phyloP scores from a whole-genome alignment of 2,329 filamentous ascomycete genomes.

The Arthrobotrys iridis region DNA sequence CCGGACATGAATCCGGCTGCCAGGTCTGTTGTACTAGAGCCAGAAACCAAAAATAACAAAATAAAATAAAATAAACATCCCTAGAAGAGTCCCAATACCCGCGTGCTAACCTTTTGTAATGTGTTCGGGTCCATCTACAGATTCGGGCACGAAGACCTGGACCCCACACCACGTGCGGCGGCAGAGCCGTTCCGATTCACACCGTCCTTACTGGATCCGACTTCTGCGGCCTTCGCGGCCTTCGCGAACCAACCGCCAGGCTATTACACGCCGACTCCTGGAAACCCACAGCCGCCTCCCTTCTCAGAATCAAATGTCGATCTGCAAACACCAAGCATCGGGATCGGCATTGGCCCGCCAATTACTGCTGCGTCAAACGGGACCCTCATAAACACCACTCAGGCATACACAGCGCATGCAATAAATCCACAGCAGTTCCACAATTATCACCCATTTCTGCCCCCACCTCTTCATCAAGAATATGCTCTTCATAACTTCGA shows the following conservation, averaged over 20 bases:
- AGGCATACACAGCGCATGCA: slow-evolving; percentile 69
- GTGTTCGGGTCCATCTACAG: slow-evolving; percentile 5
- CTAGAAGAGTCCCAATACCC: neutral
- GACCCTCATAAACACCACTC: slow-evolving; percentile 21
- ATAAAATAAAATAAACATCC: neutral
- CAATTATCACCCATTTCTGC: slow-evolving; percentile 75
- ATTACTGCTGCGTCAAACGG: slow-evolving; percentile 68
- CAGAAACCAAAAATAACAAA: neutral
- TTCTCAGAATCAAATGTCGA: slow-evolving; percentile 71
- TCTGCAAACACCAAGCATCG: slow-evolving; percentile 81
- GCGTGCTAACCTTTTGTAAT: slow-evolving; percentile 1
- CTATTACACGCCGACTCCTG: slow-evolving; percentile 89
- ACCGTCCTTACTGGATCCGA: slow-evolving; percentile 85
- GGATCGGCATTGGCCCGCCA: slow-evolving; percentile 79
- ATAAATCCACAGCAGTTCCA: slow-evolving; percentile 71
- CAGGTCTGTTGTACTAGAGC: slow-evolving; percentile 12
- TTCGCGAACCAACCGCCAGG: slow-evolving; percentile 82
- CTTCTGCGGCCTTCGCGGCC: slow-evolving; percentile 79
- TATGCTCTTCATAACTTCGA: slow-evolving; percentile 57
- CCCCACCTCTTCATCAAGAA: slow-evolving; percentile 68
- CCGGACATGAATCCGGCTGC: slow-evolving; percentile 22
- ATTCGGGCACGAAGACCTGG: slow-evolving; percentile 68
- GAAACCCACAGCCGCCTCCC: slow-evolving; percentile 74
- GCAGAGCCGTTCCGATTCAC: slow-evolving; percentile 89
- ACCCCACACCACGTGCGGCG: slow-evolving; percentile 81